A percentile compares a stretch with the other conserved stretches of the same genome.
Conservation (phyloP, 1,284 basidiomycete species). For the Ganoderma boninense region DNA sequence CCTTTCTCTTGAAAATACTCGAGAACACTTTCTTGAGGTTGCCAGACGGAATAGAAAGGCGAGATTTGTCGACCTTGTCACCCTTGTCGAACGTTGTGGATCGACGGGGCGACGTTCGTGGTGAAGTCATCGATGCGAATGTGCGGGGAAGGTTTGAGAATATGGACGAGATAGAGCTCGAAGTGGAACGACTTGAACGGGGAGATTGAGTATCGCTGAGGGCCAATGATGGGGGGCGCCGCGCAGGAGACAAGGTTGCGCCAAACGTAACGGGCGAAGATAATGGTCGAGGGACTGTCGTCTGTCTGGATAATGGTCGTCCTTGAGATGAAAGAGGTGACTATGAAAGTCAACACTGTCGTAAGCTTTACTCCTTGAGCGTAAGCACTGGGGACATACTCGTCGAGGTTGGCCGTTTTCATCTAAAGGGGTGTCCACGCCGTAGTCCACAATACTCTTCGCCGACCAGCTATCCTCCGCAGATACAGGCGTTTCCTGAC, state of each 20-base stretch:
- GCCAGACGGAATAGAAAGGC: conserved; percentile 26
- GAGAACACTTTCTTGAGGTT: conserved; percentile 34
- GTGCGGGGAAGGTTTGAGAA: conserved; percentile 31
- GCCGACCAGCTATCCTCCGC: conserved; percentile 30
- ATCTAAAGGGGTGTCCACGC: conserved; percentile 17
- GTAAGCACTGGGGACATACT: conserved; percentile 8
- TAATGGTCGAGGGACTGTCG: conserved; percentile 23
- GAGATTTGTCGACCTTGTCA: conserved; percentile 28
- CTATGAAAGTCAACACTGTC: not conserved
- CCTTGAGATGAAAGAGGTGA: conserved; percentile 10
- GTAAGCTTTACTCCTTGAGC: not conserved
- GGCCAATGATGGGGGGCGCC: conserved; percentile 27
- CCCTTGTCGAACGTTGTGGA: conserved; percentile 24
- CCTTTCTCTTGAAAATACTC: conserved; percentile 33
- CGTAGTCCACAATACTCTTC: conserved; percentile 30
- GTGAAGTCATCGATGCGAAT: conserved; percentile 23
- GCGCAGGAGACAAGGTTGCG: conserved; percentile 1
- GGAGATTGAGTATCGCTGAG: conserved; percentile 20
- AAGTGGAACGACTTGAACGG: conserved; percentile 26
- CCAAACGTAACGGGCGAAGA: conserved; percentile 25
- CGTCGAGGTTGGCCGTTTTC: conserved; percentile 10
- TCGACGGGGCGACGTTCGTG: conserved; percentile 25
- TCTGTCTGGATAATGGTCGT: conserved; percentile 22
- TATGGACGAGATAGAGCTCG: conserved; percentile 29
- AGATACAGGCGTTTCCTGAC: conserved; percentile 24